Conservation (phyloP, 1,284 basidiomycete genomes). For the Ceratobasidium sp. region DNA sequence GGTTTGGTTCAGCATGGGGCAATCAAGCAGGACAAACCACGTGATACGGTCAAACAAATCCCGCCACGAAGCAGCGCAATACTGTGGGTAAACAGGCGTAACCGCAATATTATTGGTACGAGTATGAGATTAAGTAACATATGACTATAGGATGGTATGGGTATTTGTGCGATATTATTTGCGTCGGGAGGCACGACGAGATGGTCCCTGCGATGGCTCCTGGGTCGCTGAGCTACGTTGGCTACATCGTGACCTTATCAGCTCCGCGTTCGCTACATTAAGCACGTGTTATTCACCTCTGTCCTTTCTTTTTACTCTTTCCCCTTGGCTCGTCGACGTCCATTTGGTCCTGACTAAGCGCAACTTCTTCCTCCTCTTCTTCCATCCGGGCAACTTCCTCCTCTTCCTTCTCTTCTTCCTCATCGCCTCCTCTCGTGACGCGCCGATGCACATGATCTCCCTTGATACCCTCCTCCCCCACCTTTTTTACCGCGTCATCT, state of each 20-base stretch:
- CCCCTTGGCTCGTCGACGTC: constrained; percentile 20
- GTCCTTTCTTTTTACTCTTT: constrained; percentile 7
- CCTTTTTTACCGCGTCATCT: constrained; percentile 54
- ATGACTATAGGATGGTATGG: neutral
- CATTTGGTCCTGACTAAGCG: constrained; percentile 27
- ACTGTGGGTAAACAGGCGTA: neutral
- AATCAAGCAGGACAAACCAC: neutral
- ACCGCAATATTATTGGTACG: neutral
- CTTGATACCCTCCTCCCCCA: constrained; percentile 41
- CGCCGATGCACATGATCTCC: constrained; percentile 28
- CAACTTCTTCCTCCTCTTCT: constrained; percentile 24
- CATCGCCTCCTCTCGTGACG: constrained; percentile 39
- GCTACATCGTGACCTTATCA: neutral
- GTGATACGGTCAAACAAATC: constrained; percentile 16
- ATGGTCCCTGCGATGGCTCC: constrained; percentile 15
- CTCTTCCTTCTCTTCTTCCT: constrained; percentile 24
- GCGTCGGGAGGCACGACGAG: constrained; percentile 27
- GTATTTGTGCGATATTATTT: constrained; percentile 1
- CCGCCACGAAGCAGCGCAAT: neutral
- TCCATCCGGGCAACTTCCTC: constrained; percentile 41
- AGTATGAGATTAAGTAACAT: constrained; percentile 7
- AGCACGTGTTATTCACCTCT: neutral
- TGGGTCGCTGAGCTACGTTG: constrained; percentile 19
- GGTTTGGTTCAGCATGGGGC: neutral
- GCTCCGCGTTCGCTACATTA: neutral